A percentile compares a stretch with the other conserved stretches of the same genome.
Conservation (phyloP, 2,329 filamentous ascomycete genomes). For the Alternaria sp. region DNA sequence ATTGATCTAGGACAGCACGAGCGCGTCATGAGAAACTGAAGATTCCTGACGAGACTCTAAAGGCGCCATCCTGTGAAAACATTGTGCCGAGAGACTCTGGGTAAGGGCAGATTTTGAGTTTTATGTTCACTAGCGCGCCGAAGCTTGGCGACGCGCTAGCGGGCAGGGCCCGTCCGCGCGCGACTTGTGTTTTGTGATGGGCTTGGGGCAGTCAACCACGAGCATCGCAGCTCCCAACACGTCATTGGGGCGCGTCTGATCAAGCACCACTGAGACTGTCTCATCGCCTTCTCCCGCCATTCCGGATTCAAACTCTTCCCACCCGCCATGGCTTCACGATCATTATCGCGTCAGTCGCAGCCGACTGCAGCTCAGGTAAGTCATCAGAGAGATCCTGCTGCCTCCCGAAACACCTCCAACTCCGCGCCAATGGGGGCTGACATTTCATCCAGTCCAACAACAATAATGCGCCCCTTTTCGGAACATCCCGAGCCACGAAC, state of each 20-base stretch:
- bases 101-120: constrained; percentile 22
- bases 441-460: constrained; percentile 14
- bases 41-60: constrained; percentile 99
- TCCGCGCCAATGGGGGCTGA: background rate
- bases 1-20: constrained; percentile 91
- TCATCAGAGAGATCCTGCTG: constrained; percentile 6
- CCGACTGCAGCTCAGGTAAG: constrained; percentile 32
- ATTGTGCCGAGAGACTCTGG: constrained; percentile 60
- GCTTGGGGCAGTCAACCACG: constrained; percentile 11
- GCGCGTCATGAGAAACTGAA: constrained; percentile 98
- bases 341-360: constrained; percentile 37
- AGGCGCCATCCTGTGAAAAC: constrained; percentile 73
- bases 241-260: background rate
- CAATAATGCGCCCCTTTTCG: constrained; percentile 17
- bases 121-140: constrained; percentile 22
- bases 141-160: constrained; percentile 21
- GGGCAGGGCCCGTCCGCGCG: constrained; percentile 11
- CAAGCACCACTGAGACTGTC: background rate
- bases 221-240: constrained; percentile 1
- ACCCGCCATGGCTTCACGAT: constrained; percentile 31
- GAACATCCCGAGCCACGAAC: constrained; percentile 22
- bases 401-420: background rate
- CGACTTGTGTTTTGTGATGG: constrained; percentile 36
- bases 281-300: background rate
- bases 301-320: background rate